phyloP scores from a whole-genome alignment of 805 yeast species.

The Zygosaccharomyces pseudorouxii region DNA sequence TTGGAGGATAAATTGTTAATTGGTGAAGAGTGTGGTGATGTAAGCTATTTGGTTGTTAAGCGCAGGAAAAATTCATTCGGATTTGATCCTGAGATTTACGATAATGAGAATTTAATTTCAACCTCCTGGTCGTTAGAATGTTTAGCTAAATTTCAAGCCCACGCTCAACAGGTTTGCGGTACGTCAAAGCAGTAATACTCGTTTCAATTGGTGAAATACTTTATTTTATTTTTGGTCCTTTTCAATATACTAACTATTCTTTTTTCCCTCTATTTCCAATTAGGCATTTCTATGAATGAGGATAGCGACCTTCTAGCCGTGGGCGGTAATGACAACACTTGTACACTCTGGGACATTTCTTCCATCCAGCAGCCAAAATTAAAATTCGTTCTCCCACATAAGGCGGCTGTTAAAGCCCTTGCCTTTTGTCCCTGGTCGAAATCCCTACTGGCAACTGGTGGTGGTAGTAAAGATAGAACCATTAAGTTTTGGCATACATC shows the following conservation, averaged over 20 bases:
- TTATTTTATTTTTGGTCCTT: not conserved
- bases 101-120: not conserved
- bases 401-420: conserved; percentile 86
- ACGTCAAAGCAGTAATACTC: conserved; percentile 13
- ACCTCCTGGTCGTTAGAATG: conserved; percentile 16
- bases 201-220: not conserved
- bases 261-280: not conserved
- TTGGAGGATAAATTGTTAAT: conserved; percentile 40
- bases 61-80: not conserved
- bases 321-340: conserved; percentile 81
- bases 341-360: conserved; percentile 69
- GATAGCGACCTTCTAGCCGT: conserved; percentile 58
- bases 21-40: conserved; percentile 65
- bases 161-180: conserved; percentile 60
- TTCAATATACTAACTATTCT: not conserved
- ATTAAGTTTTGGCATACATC: conserved; percentile 82
- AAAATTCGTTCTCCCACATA: conserved; percentile 53
- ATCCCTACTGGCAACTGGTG: conserved; percentile 80
- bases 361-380: conserved; percentile 40
- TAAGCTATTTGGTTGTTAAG: conserved; percentile 40
- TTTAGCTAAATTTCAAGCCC: conserved; percentile 39
- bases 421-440: conserved; percentile 90
- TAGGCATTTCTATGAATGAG: conserved; percentile 56
- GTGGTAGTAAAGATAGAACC: conserved; percentile 77
- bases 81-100: not conserved